Conservation (phyloP, 495 filamentous ascomycete species). For the Rhizodiscina lignyota region DNA sequence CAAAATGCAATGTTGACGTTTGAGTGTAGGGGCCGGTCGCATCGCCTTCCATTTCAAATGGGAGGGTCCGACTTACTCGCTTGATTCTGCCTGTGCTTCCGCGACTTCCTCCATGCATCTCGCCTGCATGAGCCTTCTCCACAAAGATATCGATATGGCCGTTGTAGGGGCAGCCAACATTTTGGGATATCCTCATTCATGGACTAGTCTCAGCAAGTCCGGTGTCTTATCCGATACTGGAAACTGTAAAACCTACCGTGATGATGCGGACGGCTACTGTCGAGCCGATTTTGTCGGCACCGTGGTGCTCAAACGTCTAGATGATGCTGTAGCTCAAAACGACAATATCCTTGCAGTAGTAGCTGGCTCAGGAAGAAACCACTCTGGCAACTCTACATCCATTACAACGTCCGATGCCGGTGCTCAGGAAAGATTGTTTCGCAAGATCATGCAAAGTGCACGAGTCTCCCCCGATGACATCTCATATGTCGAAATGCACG, state of each 20-base stretch:
- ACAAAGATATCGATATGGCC: constrained; percentile 15
- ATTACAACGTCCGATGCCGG: constrained; percentile 68
- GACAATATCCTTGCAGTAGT: constrained; percentile 21
- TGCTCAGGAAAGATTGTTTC: constrained; percentile 55
- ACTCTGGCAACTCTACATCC: constrained; percentile 34
- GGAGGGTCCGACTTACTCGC: neutral
- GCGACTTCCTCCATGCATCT: neutral
- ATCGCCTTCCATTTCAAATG: constrained; percentile 16
- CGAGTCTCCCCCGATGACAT: constrained; percentile 57
- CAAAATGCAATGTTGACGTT: too few relatives aligned
- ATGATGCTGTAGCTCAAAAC: constrained; percentile 18
- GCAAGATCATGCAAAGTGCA: constrained; percentile 48
- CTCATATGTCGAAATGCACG: constrained; percentile 78
- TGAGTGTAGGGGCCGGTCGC: constrained; percentile 11
- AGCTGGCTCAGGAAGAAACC: constrained; percentile 14
- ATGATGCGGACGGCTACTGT: constrained; percentile 25
- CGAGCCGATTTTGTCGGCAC: constrained; percentile 21
- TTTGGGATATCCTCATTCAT: constrained; percentile 19
- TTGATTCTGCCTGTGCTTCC: constrained; percentile 1
- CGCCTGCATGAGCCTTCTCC: neutral
- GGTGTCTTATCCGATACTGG: constrained; percentile 22
- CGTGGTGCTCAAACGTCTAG: constrained; percentile 20
- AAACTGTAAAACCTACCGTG: constrained; percentile 26
- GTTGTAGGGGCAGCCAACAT: constrained; percentile 26
- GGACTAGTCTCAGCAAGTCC: constrained; percentile 15